phyloP scores from a whole-genome alignment of 768 basidiomycete species.

The Phylloporus arenicola region DNA sequence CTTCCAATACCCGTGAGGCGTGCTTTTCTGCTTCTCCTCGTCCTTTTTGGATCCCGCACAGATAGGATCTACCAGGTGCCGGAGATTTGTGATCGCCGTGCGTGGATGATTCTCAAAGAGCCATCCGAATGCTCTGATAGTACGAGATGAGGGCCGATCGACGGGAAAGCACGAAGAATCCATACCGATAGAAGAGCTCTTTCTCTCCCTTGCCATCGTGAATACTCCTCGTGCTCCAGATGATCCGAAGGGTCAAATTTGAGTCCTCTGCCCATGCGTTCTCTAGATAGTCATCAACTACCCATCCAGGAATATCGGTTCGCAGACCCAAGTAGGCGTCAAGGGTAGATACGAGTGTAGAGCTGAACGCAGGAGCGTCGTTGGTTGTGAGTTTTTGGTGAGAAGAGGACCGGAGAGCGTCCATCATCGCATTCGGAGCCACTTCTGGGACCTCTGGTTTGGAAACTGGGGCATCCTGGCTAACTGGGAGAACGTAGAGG shows the following conservation, averaged over 20 bases:
- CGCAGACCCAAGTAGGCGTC: constrained; percentile 52
- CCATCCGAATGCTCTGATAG: constrained; percentile 54
- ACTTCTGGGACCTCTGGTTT: neutral
- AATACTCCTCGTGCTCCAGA: constrained; percentile 66
- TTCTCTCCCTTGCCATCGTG: constrained; percentile 63
- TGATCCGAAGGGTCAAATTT: constrained; percentile 52
- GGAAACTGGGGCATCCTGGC: neutral
- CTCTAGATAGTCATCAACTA: constrained; percentile 35
- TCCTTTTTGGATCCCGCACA: constrained; percentile 27
- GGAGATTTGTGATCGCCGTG: constrained; percentile 61
- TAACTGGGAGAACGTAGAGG: constrained; percentile 48
- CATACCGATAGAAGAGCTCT: constrained; percentile 54
- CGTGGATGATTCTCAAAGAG: constrained; percentile 63
- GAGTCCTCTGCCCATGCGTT: constrained; percentile 58
- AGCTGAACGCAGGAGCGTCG: constrained; percentile 43
- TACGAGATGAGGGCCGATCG: neutral
- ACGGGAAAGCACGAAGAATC: neutral
- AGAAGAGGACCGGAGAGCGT: constrained; percentile 40
- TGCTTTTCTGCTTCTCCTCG: constrained; percentile 1
- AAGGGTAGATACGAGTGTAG: constrained; percentile 47
- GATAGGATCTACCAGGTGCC: constrained; percentile 46
- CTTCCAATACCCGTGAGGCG: constrained; percentile 68
- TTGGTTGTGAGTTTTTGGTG: constrained; percentile 49
- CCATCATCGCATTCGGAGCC: constrained; percentile 47
- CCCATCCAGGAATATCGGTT: constrained; percentile 11